Evolutionary conservation across 2,329 filamentous ascomycete genomes (phyloP), one percentile per base, ranked within the genome.

Genomic region (Exophiala spinifera): DNA sequence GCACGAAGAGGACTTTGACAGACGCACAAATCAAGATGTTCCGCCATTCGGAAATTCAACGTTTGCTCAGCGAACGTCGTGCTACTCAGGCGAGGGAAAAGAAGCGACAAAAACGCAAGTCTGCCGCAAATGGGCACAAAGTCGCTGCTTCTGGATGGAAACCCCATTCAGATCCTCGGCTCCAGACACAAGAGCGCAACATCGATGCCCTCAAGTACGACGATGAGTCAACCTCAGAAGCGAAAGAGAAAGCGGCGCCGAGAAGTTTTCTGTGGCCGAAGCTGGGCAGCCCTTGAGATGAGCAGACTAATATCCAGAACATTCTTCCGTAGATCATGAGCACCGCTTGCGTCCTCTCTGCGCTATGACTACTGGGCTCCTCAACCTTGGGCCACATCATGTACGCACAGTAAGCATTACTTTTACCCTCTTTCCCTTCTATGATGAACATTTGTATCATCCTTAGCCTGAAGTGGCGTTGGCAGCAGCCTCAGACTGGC

Each of bases 361-460:
- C 15, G 31, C 13, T 37, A 31, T n/a, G 13, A 45, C 11, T 17
- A 37, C 31, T 11, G 17, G 33, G 6, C n/a, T 10, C 8, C 3
- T 8, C 37, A 20, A 8, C 20, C 15, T 19, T 21, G 42, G 23
- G 3, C 7, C 21, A 20, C 7, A 3, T 4, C 3, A 21, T 42
- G 11, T 21, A 7, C 15, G 20, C 17, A 21, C 21, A 54, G 54
- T 55, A 50, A 50, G 34, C 33, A 49, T 44, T 37, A 42, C 28
- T 48, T 54, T 52, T 50, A 19, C 47, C 43, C 49, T 37, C 54
- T 39, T 51, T 52, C 33, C 19, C 21, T 64, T 67, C 67, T 63
- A 66, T 87, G 92, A 90, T 95, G 92, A 90, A 94, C 84, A 91
- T 80, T 74, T 81, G 91, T 87, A 89, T 95, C 90, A 95, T 95